A percentile compares a stretch with the other conserved stretches of the same genome.
Evolutionary conservation across 768 basidiomycete species (phyloP).

Genomic region (Termitomyces sp.): DNA sequence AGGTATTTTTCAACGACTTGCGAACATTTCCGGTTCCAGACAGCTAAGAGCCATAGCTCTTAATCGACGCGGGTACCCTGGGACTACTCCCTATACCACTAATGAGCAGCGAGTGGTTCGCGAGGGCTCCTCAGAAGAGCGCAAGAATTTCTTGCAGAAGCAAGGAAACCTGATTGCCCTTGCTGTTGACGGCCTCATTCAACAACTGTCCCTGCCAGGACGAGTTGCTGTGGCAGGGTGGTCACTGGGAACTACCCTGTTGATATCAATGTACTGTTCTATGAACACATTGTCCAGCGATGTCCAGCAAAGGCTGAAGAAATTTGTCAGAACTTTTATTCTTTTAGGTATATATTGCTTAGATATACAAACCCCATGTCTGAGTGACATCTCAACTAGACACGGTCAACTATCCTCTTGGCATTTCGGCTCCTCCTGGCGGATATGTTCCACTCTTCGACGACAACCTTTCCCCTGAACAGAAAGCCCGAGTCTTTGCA

Average conservation of each 20-base stretch:
- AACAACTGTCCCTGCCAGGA: conserved; percentile 39
- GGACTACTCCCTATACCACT: conserved; percentile 23
- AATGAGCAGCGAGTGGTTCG: conserved; percentile 17
- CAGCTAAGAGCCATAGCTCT: conserved; percentile 23
- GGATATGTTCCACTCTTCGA: background rate
- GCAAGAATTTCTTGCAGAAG: conserved; percentile 14
- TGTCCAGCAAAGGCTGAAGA: conserved; percentile 12
- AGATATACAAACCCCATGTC: background rate
- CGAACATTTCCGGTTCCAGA: conserved; percentile 11
- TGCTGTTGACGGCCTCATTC: conserved; percentile 22
- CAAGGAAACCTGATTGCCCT: conserved; percentile 25
- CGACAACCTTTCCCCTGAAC: background rate
- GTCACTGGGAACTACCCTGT: conserved; percentile 25
- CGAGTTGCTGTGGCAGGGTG: conserved; percentile 22
- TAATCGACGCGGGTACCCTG: conserved; percentile 13
- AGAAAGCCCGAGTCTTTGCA: background rate
- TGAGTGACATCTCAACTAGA: background rate
- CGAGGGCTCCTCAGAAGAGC: conserved; percentile 15
- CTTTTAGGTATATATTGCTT: conserved; percentile 13
- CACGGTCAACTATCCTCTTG: background rate
- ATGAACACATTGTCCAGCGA: conserved; percentile 14
- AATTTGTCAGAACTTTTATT: conserved; percentile 16
- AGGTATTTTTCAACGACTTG: conserved; percentile 23
- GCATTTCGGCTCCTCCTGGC: background rate
- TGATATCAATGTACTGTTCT: conserved; percentile 15